Base-by-base conservation (phyloP, 1,139 yeast genomes). In the Hyphopichia buzzinii region DNA sequence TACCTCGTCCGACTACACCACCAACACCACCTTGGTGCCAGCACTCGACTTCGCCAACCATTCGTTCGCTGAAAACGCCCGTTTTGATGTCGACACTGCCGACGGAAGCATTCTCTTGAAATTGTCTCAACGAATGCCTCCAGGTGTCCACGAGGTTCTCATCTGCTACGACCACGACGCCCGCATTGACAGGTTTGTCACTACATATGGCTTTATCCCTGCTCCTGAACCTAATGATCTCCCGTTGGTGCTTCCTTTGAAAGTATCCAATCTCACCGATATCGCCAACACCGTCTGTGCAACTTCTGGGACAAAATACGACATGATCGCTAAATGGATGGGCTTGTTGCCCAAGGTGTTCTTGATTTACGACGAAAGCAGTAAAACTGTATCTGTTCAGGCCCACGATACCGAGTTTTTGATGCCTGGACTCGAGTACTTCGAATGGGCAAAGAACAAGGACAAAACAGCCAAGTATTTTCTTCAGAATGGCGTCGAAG, bases 31-130 rank as follows among this genome's bases (percentile, higher is more conserved):
- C 0, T 54, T 83, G 38, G 86, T 83, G 1, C 89, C 92, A 0
- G 44, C 80, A 1, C 51, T 83, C 24, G 92, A 83, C 52, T 83
- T 77, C 64, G 85, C 75, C 4, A 83, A 83, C 50, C 92, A 83
- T 51, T 59, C 58, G 31, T 61, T 58, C 30, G 15, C 12, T 8
- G 59, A 55, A 29, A 26, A 42, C 5, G 74, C 84, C 0, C 70
- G 64, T 44, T 83, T 81, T 57, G 92, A 83, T 52, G 67, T 81
- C 11, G 88, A 81, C 51, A 59, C 68, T 16, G 30, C 38, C 0
- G 68, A 62, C 3, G 56, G 62, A 2, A 84, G 78, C 38, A 62
- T 81, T 3, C 30, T 82, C 17, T 36, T 61, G 33, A 47, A 39
- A 59, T 52, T 36, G 26, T 35, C 6, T 21, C 59, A 47, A 8